Percentiles rank a stretch among this genome's conserved stretches.
phyloP scores from a whole-genome alignment of 768 basidiomycete species.

The Lentinula edodes region DNA sequence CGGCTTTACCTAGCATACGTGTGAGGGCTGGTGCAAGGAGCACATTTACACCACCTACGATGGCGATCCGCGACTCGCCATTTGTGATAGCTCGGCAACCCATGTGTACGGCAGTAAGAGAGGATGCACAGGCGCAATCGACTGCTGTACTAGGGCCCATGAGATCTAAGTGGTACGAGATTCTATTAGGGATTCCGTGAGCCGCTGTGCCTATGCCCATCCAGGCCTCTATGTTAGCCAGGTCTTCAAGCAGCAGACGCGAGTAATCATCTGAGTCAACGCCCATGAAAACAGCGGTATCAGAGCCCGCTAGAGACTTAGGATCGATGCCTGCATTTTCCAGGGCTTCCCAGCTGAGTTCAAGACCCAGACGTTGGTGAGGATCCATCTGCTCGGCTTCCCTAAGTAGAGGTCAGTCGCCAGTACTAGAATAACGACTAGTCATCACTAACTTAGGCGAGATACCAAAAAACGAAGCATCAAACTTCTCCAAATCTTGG shows the following conservation, averaged over 20 bases:
- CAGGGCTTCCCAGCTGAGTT: neutral
- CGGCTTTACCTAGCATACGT: constrained; percentile 12
- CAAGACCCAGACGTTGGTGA: neutral
- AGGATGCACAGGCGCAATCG: constrained; percentile 34
- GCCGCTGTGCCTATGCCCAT: constrained; percentile 11
- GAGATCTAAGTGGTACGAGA: constrained; percentile 24
- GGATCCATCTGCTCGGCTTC: constrained; percentile 3
- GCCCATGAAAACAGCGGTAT: constrained; percentile 3
- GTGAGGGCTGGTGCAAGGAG: constrained; percentile 16
- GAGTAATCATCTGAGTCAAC: constrained; percentile 1
- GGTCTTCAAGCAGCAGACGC: neutral
- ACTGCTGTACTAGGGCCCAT: constrained; percentile 29
- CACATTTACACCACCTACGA: constrained; percentile 28
- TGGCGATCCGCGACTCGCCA: constrained; percentile 31
- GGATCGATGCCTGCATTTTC: neutral
- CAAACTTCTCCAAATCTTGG: neutral
- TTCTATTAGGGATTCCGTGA: constrained; percentile 21
- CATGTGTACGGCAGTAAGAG: constrained; percentile 31
- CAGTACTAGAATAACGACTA: neutral
- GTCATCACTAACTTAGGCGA: neutral
- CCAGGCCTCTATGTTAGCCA: neutral
- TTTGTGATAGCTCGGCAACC: constrained; percentile 27
- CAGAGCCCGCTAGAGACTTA: neutral
- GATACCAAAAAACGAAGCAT: constrained; percentile 1
- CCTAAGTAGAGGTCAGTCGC: neutral